Conservation (phyloP, 2,329 filamentous ascomycete species). For the Chaetomiaceae sp. region DNA sequence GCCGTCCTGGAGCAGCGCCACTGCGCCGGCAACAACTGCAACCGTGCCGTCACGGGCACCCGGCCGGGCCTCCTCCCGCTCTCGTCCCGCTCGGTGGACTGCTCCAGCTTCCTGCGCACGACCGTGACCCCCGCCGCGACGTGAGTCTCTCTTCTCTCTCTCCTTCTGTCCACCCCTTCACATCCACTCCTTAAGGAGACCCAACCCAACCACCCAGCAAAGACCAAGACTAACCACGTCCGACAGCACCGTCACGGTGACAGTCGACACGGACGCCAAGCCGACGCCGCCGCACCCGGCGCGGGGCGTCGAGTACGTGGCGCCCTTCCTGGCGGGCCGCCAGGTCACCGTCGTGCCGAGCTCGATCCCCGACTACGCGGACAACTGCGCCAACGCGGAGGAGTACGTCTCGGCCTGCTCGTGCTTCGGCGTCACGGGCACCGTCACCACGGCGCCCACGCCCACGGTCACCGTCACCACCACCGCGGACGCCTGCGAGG, state of each 20-base stretch:
- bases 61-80: slow-evolving; percentile 32
- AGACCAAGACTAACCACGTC: neutral
- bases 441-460: slow-evolving; percentile 32
- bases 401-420: slow-evolving; percentile 39
- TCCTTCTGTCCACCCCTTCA: neutral
- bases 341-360: slow-evolving; percentile 30
- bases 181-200: no score
- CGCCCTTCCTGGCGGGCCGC: slow-evolving; percentile 20
- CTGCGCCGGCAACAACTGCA: slow-evolving; percentile 42
- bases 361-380: slow-evolving; percentile 36
- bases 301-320: no score
- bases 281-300: slow-evolving; percentile 16
- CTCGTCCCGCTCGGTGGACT: slow-evolving; percentile 34
- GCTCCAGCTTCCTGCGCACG: slow-evolving; percentile 36
- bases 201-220: no score
- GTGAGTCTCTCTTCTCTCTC: slow-evolving; percentile 27
- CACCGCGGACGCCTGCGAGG: slow-evolving; percentile 38
- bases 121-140: slow-evolving; percentile 36
- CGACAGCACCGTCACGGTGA: slow-evolving; percentile 36
- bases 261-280: slow-evolving; percentile 24
- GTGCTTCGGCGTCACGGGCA: slow-evolving; percentile 40
- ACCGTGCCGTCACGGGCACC: slow-evolving; percentile 40
- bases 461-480: slow-evolving; percentile 38
- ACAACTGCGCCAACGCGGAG: slow-evolving; percentile 29
- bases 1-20: slow-evolving; percentile 31